Conservation (phyloP, 441 rosid genomes). For the Pelargonium cotyledonis region DNA sequence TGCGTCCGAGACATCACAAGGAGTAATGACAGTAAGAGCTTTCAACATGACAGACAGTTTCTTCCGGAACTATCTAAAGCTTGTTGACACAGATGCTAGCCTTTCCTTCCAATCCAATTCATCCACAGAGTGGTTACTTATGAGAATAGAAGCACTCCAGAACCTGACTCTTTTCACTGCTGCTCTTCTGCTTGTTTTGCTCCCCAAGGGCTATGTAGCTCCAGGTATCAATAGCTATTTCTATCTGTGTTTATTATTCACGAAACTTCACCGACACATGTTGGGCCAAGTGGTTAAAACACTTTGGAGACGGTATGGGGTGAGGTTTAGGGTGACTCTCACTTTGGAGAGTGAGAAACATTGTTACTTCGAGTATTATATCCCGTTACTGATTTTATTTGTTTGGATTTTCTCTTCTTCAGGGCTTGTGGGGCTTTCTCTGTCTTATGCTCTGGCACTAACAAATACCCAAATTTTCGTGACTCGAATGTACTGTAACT, state of each 20-base stretch:
- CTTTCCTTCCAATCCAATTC: conserved; percentile 70
- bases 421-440: conserved; percentile 87
- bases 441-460: conserved; percentile 68
- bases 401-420: conserved; percentile 16
- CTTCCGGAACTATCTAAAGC: conserved; percentile 44
- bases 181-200: conserved; percentile 60
- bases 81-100: conserved; percentile 65
- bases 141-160: conserved; percentile 62
- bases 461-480: conserved; percentile 54
- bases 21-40: conserved; percentile 76
- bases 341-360: too few species aligned
- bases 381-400: neutral
- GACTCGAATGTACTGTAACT: conserved; percentile 63
- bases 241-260: too few species aligned
- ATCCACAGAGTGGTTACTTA: conserved; percentile 69
- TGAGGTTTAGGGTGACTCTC: too few species aligned
- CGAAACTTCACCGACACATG: too few species aligned
- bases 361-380: too few species aligned
- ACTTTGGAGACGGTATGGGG: too few species aligned
- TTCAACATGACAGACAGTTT: conserved; percentile 59
- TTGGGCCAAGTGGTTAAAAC: too few species aligned
- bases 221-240: conserved; percentile 52
- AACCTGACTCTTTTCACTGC: conserved; percentile 63
- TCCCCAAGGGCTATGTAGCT: conserved; percentile 52
- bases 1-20: conserved; percentile 76